A percentile compares a stretch with the other conserved stretches of the same genome.
Conservation (phyloP, 768 basidiomycete genomes). For the Suillus spraguei region DNA sequence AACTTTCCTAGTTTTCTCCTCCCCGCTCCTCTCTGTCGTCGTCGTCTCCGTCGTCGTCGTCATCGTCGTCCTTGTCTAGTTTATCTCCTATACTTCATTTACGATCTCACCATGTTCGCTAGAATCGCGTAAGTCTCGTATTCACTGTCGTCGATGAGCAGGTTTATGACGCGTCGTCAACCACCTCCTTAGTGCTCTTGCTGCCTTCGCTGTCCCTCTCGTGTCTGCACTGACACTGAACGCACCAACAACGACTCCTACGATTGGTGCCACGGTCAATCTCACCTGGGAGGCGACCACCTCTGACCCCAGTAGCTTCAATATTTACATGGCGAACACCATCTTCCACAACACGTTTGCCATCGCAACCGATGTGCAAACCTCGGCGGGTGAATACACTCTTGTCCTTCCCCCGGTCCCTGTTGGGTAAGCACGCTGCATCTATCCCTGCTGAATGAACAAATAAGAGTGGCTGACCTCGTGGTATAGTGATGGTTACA, state of each 20-base stretch:
- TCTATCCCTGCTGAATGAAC: neutral
- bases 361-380: conserved; percentile 55
- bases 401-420: conserved; percentile 52
- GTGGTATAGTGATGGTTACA: conserved; percentile 46
- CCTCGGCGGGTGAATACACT: conserved; percentile 34
- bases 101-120: conserved; percentile 49
- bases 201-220: conserved; percentile 48
- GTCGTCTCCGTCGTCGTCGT: neutral
- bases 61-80: neutral
- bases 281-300: conserved; percentile 48
- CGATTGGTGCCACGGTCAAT: conserved; percentile 37
- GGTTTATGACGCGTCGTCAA: conserved; percentile 28
- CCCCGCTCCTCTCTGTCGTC: conserved; percentile 18
- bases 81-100: conserved; percentile 16
- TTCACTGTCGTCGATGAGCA: neutral
- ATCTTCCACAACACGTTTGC: conserved; percentile 56
- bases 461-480: conserved; percentile 4
- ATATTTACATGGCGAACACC: conserved; percentile 49
- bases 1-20: conserved; percentile 22
- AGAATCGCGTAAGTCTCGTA: conserved; percentile 44
- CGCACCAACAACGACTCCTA: conserved; percentile 36
- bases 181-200: conserved; percentile 37
- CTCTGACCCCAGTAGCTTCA: conserved; percentile 45
- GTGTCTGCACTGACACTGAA: conserved; percentile 48
- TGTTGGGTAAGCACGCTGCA: conserved; percentile 35